Conservation (phyloP, 139 green algal genomes). For the Chlorella sp. region DNA sequence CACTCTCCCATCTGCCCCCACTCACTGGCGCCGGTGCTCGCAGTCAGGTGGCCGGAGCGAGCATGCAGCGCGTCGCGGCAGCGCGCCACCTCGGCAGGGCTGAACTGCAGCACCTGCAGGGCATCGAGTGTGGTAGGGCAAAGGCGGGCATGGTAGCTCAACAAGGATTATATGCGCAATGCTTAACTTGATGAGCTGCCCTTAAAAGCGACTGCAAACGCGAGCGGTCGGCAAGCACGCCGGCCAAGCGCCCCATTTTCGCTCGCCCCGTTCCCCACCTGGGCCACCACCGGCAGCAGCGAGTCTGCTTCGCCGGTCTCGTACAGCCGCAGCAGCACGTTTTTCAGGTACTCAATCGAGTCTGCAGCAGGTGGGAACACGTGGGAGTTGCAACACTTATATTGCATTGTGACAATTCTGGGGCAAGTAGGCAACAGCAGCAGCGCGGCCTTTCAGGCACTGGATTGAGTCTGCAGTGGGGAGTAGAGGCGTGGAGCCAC, state of each 20-base stretch:
- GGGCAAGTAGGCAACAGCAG: too few relatives aligned
- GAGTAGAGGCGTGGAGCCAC: background rate
- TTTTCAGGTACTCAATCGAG: constrained; percentile 72
- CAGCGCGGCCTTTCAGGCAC: too few relatives aligned
- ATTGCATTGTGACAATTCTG: too few relatives aligned
- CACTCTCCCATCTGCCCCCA: too few relatives aligned
- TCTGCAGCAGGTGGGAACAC: background rate
- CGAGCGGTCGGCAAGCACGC: constrained; percentile 34
- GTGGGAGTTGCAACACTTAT: too few relatives aligned
- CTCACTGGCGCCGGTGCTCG: constrained; percentile 9
- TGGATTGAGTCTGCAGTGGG: background rate
- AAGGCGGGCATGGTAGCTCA: background rate
- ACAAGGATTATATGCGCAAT: background rate
- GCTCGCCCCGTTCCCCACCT: constrained; percentile 24
- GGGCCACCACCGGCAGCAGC: constrained; percentile 58
- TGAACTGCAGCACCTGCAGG: constrained; percentile 56
- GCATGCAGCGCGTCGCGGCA: constrained; percentile 47
- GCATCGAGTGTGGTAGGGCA: background rate
- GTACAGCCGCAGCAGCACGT: constrained; percentile 64
- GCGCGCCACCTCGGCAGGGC: constrained; percentile 47
- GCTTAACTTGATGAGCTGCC: background rate
- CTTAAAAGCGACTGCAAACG: background rate
- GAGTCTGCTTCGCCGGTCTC: constrained; percentile 59
- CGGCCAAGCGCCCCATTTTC: too few relatives aligned
- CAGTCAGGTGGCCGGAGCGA: background rate